Evolutionary conservation across 2,329 filamentous ascomycete genomes (phyloP).

Genomic region (Penicillium digitatum): DNA sequence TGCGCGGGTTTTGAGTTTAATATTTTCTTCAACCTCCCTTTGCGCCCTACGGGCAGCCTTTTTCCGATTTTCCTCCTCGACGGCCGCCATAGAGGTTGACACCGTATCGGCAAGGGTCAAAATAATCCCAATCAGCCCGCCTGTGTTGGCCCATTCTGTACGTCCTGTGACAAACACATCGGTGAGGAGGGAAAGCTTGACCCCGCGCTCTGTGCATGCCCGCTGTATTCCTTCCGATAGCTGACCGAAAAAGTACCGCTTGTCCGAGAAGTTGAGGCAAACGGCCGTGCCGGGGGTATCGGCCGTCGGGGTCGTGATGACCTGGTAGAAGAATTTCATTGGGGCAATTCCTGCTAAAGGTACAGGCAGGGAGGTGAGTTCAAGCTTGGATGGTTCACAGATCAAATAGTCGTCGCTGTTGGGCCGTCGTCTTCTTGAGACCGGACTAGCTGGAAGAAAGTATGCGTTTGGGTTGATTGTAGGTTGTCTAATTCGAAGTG

Average conservation of each 20-base stretch:
- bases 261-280: conserved; percentile 73
- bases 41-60: conserved; percentile 16
- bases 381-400: conserved; percentile 20
- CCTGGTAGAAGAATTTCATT: conserved; percentile 72
- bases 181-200: conserved; percentile 61
- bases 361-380: conserved; percentile 2
- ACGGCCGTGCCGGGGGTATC: conserved; percentile 81
- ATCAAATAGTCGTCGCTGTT: conserved; percentile 20
- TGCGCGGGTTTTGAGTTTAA: background rate
- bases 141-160: conserved; percentile 69
- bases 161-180: conserved; percentile 80
- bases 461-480: conserved; percentile 1
- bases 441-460: conserved; percentile 8
- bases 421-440: background rate
- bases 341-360: conserved; percentile 14
- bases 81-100: conserved; percentile 41
- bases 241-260: conserved; percentile 81
- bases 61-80: conserved; percentile 47
- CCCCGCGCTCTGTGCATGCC: conserved; percentile 63
- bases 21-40: conserved; percentile 10
- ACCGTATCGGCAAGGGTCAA: conserved; percentile 73
- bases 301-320: conserved; percentile 77
- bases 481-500: conserved; percentile 8
- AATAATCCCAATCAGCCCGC: conserved; percentile 79
- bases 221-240: conserved; percentile 81